Evolutionary conservation across 768 basidiomycete species (phyloP), one percentile per base, ranked within the genome.

Genomic region (Pleurotus platypus): DNA sequence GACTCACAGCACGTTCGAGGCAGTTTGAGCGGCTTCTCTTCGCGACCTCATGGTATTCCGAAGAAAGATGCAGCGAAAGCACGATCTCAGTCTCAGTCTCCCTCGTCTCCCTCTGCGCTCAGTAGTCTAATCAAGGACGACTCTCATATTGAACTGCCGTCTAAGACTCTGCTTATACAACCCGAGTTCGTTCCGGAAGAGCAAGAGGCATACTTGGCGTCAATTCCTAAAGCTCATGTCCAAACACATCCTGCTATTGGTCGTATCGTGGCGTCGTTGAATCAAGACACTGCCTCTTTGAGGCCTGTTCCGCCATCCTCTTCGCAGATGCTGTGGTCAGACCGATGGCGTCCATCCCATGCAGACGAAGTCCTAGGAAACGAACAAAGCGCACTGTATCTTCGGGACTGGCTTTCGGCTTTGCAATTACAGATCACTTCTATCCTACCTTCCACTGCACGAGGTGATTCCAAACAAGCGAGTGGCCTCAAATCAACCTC

Each of bases 351-450:
- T 16, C 94, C 94, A 22, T 78, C 77, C 53, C 73, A 78, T 42
- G 91, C 92, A 11, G 78, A 80, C 20, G 83, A 94, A 59, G 84
- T 94, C 3, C 75, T 96, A 1, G 91, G 91, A 5, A 94, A 94
- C 64, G 85, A 90, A 67, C 66, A 70, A 7, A 81, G 82, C 49
- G 87, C 92, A 0, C 62, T 76, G 24, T 90, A 87, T 69, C 74
- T 95, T 55, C 82, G 88, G 39, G 82, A 89, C 50, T 95, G 93
- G 93, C 75, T 95, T 48, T 70, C 70, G 22, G 84, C 88, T n/a
- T 78, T 91, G 11, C 81, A 83, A 60, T 63, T 93, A 20, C 80
- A 82, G n/a, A 69, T 79, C 30, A 27, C 50, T 37, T 51, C 59
- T 37, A 22, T 22, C 38, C 40, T 45, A 26, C 61, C 35, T 42